Evolutionary conservation across 2,329 filamentous ascomycete genomes (phyloP).

Genomic region (Colletotrichum gloeosporioides): DNA sequence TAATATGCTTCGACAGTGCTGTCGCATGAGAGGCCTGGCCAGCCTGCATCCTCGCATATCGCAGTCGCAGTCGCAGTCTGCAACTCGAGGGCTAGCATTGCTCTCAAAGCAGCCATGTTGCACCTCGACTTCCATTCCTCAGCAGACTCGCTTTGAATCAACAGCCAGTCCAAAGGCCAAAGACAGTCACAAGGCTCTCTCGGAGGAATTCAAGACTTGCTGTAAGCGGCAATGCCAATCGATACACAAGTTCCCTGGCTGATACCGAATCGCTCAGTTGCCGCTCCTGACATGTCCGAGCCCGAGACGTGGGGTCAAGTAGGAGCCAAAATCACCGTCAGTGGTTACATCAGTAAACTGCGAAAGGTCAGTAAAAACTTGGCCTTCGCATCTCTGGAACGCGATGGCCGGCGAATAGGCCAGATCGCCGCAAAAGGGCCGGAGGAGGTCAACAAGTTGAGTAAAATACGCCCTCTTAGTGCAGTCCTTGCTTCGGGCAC

Average conservation of each 20-base stretch:
- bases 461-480: constrained; percentile 53
- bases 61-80: not conserved
- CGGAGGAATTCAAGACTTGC: constrained; percentile 15
- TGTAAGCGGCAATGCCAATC: not conserved
- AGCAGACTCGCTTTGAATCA: not conserved
- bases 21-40: constrained; percentile 13
- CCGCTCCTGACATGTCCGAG: constrained; percentile 33
- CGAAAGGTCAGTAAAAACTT: constrained; percentile 72
- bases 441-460: constrained; percentile 44
- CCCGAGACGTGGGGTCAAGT: constrained; percentile 25
- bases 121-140: not conserved
- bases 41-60: not conserved
- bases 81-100: not conserved
- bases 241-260: not conserved
- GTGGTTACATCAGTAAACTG: constrained; percentile 76
- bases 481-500: constrained; percentile 55
- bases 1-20: constrained; percentile 21
- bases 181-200: not conserved
- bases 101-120: not conserved
- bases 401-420: constrained; percentile 42
- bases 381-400: constrained; percentile 61
- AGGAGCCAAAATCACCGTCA: constrained; percentile 54
- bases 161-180: not conserved
- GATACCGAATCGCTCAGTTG: constrained; percentile 25
- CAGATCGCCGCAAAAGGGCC: constrained; percentile 51